Evolutionary conservation across 768 basidiomycete species (phyloP).

Genomic region (Serpula lacrymans): DNA sequence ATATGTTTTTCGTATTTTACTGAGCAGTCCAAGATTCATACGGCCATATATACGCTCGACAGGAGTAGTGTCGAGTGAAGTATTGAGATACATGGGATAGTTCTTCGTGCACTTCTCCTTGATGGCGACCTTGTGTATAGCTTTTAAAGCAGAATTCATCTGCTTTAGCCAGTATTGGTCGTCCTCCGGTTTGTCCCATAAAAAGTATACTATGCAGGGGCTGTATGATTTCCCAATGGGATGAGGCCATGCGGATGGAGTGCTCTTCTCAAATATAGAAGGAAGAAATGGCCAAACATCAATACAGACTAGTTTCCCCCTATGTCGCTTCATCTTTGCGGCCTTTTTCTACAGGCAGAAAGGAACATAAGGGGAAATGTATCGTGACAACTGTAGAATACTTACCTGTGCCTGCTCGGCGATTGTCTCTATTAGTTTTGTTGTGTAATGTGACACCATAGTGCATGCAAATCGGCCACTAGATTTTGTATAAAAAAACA

Average conservation of each 20-base stretch:
- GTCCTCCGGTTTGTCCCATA: constrained; percentile 11
- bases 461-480: constrained; percentile 18
- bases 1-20: not conserved
- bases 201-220: constrained; percentile 10
- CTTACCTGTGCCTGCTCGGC: constrained; percentile 2
- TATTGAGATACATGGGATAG: constrained; percentile 9
- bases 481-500: not conserved
- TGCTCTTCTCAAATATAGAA: constrained; percentile 12
- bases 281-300: constrained; percentile 14
- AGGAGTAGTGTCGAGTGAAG: constrained; percentile 6
- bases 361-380: constrained; percentile 2
- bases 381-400: not conserved
- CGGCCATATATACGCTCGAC: constrained; percentile 9
- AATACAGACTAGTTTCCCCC: constrained; percentile 5
- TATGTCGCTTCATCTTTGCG: not conserved
- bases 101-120: not conserved
- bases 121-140: not conserved
- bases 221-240: constrained; percentile 4
- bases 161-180: constrained; percentile 9
- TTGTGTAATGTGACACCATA: constrained; percentile 12
- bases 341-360: too few relatives aligned
- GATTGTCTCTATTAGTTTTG: constrained; percentile 8
- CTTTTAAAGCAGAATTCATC: constrained; percentile 3
- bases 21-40: constrained; percentile 3
- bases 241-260: constrained; percentile 14